These are phyloP conservation scores for Aspergillus pseudoviridinutans DNA, from an alignment of 2,329 filamentous ascomycete species.

Conservation along the genomic window DNA sequence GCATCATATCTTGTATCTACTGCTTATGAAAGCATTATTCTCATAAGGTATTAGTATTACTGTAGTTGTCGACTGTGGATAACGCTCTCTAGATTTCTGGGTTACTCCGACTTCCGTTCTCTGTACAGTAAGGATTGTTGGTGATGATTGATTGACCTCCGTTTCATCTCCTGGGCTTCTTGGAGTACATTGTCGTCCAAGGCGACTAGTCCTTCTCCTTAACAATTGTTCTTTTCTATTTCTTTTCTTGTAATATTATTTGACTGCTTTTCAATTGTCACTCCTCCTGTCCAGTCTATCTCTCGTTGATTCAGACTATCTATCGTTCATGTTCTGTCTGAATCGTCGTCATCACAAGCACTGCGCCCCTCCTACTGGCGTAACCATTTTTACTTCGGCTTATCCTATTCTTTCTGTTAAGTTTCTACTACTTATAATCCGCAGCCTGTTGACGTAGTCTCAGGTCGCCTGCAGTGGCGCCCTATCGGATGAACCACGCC, in stretches of 20 bases:
- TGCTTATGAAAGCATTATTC: not conserved
- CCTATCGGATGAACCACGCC: conserved; percentile 7
- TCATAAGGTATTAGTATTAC: not conserved
- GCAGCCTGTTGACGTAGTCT: not conserved
- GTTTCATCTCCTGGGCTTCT: not conserved
- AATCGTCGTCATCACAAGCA: not conserved
- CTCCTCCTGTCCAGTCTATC: not conserved
- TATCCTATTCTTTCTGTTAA: not conserved
- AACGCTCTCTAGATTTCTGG: not conserved
- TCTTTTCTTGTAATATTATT: not conserved
- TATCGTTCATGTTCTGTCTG: not conserved
- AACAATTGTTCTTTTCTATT: not conserved
- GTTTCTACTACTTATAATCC: not conserved
- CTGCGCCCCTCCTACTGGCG: not conserved
- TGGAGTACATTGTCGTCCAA: not conserved
- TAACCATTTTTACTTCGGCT: not conserved
- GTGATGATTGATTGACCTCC: not conserved
- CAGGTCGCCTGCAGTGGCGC: conserved; percentile 4
- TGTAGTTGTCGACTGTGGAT: not conserved
- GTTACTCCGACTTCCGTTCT: not conserved
- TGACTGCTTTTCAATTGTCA: not conserved
- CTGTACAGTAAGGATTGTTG: not conserved
- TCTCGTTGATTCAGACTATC: not conserved
- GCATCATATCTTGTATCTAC: not conserved
- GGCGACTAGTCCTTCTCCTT: not conserved